phyloP scores from a whole-genome alignment of 176 grass and related monocot species.

The Aechmea fasciata region DNA sequence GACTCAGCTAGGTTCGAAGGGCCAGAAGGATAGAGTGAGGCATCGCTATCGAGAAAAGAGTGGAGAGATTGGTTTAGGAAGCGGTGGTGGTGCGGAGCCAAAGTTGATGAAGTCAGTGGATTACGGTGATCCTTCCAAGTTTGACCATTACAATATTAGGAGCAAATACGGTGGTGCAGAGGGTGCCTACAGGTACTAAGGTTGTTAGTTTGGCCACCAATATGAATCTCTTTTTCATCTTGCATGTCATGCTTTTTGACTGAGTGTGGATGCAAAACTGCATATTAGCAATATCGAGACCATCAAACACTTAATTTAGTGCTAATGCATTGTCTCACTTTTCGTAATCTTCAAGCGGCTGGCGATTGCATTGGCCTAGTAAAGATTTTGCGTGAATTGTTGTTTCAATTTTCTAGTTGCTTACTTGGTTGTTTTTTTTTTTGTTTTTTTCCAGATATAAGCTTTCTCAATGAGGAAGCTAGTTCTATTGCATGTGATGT shows the following conservation, averaged over 20 bases:
- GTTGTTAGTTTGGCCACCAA: neutral
- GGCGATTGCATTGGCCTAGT: neutral
- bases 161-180: slow-evolving; percentile 57
- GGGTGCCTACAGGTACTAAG: slow-evolving; percentile 59
- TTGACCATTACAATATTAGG: slow-evolving; percentile 65
- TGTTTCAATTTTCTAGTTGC: too few relatives aligned
- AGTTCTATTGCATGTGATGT: too few relatives aligned
- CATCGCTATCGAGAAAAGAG: slow-evolving; percentile 78
- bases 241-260: neutral
- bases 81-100: slow-evolving; percentile 25
- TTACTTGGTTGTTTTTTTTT: too few relatives aligned
- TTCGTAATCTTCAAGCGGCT: neutral
- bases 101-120: slow-evolving; percentile 37
- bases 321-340: neutral
- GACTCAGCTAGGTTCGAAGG: slow-evolving; percentile 36
- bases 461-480: too few relatives aligned
- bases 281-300: neutral
- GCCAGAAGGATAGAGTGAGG: slow-evolving; percentile 62
- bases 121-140: slow-evolving; percentile 46
- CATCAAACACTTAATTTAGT: neutral
- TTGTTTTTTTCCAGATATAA: too few relatives aligned
- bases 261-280: neutral
- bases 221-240: neutral
- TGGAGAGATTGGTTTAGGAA: slow-evolving; percentile 36
- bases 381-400: too few relatives aligned